Evolutionary conservation across 768 basidiomycete genomes (phyloP).

Genomic region (Cystofilobasidium macerans): DNA sequence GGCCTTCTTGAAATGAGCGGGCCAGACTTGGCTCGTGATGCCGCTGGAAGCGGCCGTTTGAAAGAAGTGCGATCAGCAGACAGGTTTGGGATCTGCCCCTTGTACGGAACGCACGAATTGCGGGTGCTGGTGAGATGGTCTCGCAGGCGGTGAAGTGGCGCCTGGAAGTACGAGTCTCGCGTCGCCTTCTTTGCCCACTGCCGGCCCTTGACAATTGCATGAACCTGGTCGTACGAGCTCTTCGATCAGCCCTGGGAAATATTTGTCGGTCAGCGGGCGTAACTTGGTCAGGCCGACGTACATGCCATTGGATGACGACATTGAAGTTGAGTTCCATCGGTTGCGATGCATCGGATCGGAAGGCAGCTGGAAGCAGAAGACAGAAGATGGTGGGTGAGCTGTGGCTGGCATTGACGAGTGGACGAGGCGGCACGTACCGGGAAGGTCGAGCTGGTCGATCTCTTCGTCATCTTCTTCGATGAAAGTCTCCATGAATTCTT

Average conservation of each 20-base stretch:
- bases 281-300: neutral
- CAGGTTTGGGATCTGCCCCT: neutral
- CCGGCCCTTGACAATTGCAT: conserved; percentile 1
- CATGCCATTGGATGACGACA: neutral
- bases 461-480: neutral
- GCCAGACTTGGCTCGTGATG: conserved; percentile 4
- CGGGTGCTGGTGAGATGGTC: neutral
- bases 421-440: neutral
- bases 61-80: neutral
- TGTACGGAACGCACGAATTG: neutral
- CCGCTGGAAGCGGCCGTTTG: neutral
- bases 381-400: neutral
- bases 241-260: neutral
- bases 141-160: neutral
- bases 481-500: neutral
- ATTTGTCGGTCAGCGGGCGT: neutral
- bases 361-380: neutral
- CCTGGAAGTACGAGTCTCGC: neutral
- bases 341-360: conserved; percentile 2
- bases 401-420: neutral
- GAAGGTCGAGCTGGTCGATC: neutral
- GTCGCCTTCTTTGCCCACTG: neutral
- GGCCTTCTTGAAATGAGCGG: neutral
- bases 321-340: neutral
- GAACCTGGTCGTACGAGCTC: neutral